Evolutionary conservation across 2,329 filamentous ascomycete genomes (phyloP).

Genomic region (Aspergillus glaucus): DNA sequence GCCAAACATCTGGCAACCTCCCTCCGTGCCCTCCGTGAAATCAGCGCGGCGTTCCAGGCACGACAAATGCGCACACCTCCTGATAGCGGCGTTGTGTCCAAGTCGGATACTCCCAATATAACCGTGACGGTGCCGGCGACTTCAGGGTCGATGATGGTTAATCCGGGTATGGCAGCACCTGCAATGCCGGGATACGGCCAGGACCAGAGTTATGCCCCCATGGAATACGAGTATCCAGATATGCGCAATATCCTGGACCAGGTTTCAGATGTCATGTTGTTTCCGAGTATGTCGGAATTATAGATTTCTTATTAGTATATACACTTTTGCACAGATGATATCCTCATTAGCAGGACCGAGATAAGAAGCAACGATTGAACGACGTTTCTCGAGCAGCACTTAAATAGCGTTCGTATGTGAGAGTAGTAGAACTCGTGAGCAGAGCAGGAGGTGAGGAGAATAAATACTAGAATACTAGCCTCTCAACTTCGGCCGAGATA

Average conservation of each 20-base stretch:
- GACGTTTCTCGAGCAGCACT: not conserved
- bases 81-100: conserved; percentile 3
- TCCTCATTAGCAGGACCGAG: not conserved
- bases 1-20: conserved; percentile 29
- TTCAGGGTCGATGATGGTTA: conserved; percentile 2
- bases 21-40: conserved; percentile 26
- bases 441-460: no score
- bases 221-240: conserved; percentile 16
- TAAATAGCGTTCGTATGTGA: no score
- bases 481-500: no score
- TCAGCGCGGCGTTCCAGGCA: conserved; percentile 22
- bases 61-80: conserved; percentile 1
- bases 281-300: conserved; percentile 21
- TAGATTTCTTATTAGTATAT: not conserved
- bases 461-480: no score
- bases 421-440: no score
- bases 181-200: conserved; percentile 1
- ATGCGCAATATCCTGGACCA: conserved; percentile 27
- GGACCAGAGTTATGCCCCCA: not conserved
- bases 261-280: conserved; percentile 32
- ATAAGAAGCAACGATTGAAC: not conserved
- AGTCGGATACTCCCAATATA: not conserved
- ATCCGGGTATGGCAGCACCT: conserved; percentile 1
- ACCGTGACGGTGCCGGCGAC: conserved; percentile 9
- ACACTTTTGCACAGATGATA: not conserved